Evolutionary conservation across 331 rosid species (phyloP).

Genomic region (Pyrus hybrid): DNA sequence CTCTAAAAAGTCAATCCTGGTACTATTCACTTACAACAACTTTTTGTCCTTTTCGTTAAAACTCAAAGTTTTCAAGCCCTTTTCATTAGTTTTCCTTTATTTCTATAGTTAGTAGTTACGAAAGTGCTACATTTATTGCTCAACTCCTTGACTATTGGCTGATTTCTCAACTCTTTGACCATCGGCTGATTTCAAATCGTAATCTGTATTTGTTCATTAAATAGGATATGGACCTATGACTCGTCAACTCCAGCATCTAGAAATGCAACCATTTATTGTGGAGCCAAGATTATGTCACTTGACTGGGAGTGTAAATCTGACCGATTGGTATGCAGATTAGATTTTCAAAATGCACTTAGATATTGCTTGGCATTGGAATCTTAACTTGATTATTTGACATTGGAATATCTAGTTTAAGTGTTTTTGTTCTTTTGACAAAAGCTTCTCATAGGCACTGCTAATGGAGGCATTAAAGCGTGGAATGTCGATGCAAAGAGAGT

Average conservation of each 20-base stretch:
- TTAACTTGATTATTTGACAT: constrained; percentile 5
- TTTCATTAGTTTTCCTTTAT: no score
- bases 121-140: neutral
- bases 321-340: constrained; percentile 68
- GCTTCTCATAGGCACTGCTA: constrained; percentile 96
- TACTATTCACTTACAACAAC: no score
- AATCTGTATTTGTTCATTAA: constrained; percentile 9
- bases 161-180: neutral
- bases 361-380: constrained; percentile 5
- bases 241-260: constrained; percentile 78
- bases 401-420: constrained; percentile 12
- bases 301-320: constrained; percentile 99
- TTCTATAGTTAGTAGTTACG: neutral
- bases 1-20: no score
- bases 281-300: constrained; percentile 80
- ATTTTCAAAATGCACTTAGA: neutral
- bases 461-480: constrained; percentile 95
- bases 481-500: constrained; percentile 95
- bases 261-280: constrained; percentile 96
- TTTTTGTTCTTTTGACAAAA: constrained; percentile 42
- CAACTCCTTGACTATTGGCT: neutral
- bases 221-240: constrained; percentile 94
- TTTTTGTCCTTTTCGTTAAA: no score
- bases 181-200: neutral
- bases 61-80: no score